Conservation (phyloP, 768 basidiomycete genomes). For the Lactarius akahatsu region DNA sequence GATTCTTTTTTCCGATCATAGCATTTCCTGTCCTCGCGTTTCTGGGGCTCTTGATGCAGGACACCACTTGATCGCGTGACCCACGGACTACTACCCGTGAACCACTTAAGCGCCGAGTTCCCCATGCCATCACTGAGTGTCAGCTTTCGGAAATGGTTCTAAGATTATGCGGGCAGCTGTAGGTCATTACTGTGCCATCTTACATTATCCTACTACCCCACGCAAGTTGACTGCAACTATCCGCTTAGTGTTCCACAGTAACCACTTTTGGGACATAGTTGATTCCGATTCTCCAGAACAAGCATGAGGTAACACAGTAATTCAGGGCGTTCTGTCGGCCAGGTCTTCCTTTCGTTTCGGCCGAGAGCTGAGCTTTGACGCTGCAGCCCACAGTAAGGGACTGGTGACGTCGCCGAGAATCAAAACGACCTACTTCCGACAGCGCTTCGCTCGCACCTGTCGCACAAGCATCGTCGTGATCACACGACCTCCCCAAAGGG, state of each 20-base stretch:
- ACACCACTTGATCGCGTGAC: constrained; percentile 1
- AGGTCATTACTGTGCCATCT: neutral
- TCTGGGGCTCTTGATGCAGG: neutral
- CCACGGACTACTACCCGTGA: neutral
- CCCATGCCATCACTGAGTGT: neutral
- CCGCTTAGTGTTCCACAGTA: neutral
- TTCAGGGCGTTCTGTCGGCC: neutral
- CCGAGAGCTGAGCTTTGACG: neutral
- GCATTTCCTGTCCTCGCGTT: neutral
- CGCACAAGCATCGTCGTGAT: neutral
- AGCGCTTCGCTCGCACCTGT: neutral
- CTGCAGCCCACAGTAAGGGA: neutral
- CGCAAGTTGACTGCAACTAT: neutral
- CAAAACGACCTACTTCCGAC: neutral
- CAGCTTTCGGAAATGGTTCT: neutral
- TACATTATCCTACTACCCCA: neutral
- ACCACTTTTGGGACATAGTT: neutral
- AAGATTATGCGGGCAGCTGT: neutral
- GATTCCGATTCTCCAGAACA: neutral
- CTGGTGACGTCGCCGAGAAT: constrained; percentile 7
- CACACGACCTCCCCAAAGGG: neutral
- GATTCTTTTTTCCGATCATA: neutral
- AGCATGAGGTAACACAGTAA: neutral
- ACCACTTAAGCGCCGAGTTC: neutral
- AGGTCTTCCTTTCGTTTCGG: neutral